phyloP scores from a whole-genome alignment of 352 stramenopile species.

The Albugo candida region DNA sequence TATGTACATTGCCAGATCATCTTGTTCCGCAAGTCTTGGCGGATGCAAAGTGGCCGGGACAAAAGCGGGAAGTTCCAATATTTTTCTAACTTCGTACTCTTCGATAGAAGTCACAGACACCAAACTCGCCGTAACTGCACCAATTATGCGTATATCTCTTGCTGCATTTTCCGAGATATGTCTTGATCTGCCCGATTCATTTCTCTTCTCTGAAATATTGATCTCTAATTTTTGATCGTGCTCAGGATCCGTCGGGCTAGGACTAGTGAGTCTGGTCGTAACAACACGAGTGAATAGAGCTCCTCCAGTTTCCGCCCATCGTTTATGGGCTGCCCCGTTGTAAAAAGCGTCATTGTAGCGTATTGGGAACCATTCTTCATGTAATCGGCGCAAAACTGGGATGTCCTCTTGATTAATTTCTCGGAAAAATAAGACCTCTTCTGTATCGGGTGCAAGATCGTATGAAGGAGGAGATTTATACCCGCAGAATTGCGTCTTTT shows the following conservation, averaged over 20 bases:
- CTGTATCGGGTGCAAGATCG: too few relatives aligned
- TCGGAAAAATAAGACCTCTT: too few relatives aligned
- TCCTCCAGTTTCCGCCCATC: conserved; percentile 76
- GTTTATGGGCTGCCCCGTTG: conserved; percentile 64
- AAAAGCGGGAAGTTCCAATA: conserved; percentile 89
- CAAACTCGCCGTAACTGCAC: conserved; percentile 80
- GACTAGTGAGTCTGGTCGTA: conserved; percentile 7
- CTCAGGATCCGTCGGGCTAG: conserved; percentile 6
- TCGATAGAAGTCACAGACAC: conserved; percentile 52
- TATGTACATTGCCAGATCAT: conserved; percentile 39
- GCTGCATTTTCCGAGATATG: conserved; percentile 8
- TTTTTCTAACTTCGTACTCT: conserved; percentile 85
- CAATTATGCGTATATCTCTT: conserved; percentile 31
- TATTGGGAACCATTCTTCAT: conserved; percentile 96
- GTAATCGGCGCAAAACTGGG: conserved; percentile 76
- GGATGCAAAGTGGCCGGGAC: conserved; percentile 70
- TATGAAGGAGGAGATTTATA: too few relatives aligned
- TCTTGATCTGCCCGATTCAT: conserved; percentile 1
- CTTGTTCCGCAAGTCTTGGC: conserved; percentile 49
- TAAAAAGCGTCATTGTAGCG: conserved; percentile 93
- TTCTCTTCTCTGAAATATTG: conserved; percentile 11
- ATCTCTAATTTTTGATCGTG: conserved; percentile 3
- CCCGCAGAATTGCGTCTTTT: too few relatives aligned
- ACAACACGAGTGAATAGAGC: conserved; percentile 81
- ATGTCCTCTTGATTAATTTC: conserved; percentile 32